Base-by-base conservation (phyloP, 495 filamentous ascomycete genomes). In the Penicillium paradoxum region DNA sequence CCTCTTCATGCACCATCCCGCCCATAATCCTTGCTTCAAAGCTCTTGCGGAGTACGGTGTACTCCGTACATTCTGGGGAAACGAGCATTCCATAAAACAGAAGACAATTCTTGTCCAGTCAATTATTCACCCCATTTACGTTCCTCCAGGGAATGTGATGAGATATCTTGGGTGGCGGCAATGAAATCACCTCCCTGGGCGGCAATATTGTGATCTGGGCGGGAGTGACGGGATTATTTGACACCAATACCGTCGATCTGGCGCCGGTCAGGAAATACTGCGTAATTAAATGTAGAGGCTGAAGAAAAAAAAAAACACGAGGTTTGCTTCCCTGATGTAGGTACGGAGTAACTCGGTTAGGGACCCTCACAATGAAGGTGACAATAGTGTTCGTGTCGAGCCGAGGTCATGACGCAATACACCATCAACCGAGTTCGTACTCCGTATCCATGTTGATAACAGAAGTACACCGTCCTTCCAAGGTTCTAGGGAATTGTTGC, bases 1-100 rank as follows among this genome's bases (percentile, higher is more conserved):
- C 57, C 51, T 57, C 53, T 39, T 49, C 38, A 52, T 39, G 55
- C 58, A 39, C 41, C 58, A 60, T 55, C 34, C 17, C 41, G 32
- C 29, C 41, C 40, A 38, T 45, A 2, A 45, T 30, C 43, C 51
- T 47, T 40, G 43, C 51, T 25, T 27, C 27, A 17, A 44, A 49
- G 33, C 46, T 39, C 34, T 33, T 27, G 46, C 39, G n/a, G n/a
- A n/a, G n/a, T n/a, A n/a, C n/a, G n/a, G n/a, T n/a, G n/a, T n/a
- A n/a, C n/a, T n/a, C n/a, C n/a, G n/a, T n/a, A n/a, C n/a, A 19
- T 18, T 49, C 34, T n/a, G 34, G 18, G 19, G 29, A 15, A 29
- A 29, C 21, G 22, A 29, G 34, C 14, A 15, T 11, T 19, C 10
- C 8, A 17, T 2, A 39, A 24, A 18, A 34, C 33, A 18, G 22